Percentiles rank a stretch among this genome's conserved stretches.
phyloP scores from a whole-genome alignment of 2,329 filamentous ascomycete genomes.

The Eutypa lata region DNA sequence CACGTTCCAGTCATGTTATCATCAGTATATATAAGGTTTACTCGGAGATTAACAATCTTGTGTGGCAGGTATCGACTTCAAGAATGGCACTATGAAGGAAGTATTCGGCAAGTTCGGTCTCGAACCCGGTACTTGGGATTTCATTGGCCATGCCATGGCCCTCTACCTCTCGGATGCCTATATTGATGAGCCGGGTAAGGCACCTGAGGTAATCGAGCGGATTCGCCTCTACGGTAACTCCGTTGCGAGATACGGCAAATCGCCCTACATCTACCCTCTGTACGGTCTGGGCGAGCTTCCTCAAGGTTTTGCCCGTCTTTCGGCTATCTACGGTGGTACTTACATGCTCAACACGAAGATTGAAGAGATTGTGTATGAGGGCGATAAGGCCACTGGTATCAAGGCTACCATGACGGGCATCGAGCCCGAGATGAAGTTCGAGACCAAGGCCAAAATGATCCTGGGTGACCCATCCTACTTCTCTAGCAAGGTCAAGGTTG shows the following conservation, averaged over 20 bases:
- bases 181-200: conserved; percentile 67
- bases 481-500: conserved; percentile 79
- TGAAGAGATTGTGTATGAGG: conserved; percentile 84
- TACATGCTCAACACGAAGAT: conserved; percentile 98
- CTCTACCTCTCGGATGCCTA: conserved; percentile 90
- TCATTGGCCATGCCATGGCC: conserved; percentile 97
- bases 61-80: conserved; percentile 70
- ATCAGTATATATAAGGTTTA: background rate
- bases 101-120: conserved; percentile 98
- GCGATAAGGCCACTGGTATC: conserved; percentile 85
- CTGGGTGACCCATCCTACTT: conserved; percentile 97
- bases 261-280: conserved; percentile 97
- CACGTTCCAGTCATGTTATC: background rate
- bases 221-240: conserved; percentile 97
- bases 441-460: conserved; percentile 94
- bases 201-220: conserved; percentile 82
- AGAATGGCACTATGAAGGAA: conserved; percentile 87
- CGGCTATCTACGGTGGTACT: conserved; percentile 96
- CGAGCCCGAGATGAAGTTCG: conserved; percentile 84
- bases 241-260: conserved; percentile 96
- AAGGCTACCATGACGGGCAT: conserved; percentile 94
- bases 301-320: conserved; percentile 94
- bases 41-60: background rate
- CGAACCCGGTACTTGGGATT: conserved; percentile 85
- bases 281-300: conserved; percentile 97